Conservation (phyloP, 2,329 filamentous ascomycete genomes). For the Kalaharituber pfeilii region DNA sequence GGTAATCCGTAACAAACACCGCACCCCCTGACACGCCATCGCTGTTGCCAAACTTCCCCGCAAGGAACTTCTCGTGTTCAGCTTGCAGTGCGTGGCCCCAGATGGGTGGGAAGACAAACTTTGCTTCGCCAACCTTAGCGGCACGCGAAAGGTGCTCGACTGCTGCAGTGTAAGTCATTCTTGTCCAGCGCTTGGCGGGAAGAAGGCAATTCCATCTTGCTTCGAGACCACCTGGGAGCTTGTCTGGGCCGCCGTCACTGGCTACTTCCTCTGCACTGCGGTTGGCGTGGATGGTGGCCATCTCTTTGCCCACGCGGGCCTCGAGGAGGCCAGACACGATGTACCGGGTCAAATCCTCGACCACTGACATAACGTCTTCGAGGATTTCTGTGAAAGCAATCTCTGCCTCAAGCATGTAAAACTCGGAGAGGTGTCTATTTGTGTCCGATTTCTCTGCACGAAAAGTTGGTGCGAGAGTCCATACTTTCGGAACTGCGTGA, state of each 20-base stretch:
- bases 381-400: conserved; percentile 59
- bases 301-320: conserved; percentile 38
- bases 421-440: conserved; percentile 82
- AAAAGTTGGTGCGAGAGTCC: conserved; percentile 87
- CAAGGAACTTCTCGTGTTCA: conserved; percentile 83
- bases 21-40: conserved; percentile 40
- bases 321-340: conserved; percentile 35
- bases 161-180: conserved; percentile 67
- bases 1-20: conserved; percentile 86
- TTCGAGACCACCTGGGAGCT: conserved; percentile 37
- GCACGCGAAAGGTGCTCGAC: conserved; percentile 49
- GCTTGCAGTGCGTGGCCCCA: conserved; percentile 66
- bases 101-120: conserved; percentile 49
- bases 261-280: conserved; percentile 23
- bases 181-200: conserved; percentile 44
- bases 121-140: conserved; percentile 31
- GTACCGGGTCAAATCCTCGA: conserved; percentile 57
- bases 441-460: conserved; percentile 88
- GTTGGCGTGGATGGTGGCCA: conserved; percentile 33
- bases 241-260: conserved; percentile 26
- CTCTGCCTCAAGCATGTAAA: conserved; percentile 97
- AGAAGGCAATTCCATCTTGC: conserved; percentile 57
- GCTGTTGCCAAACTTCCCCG: conserved; percentile 42
- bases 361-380: conserved; percentile 54
- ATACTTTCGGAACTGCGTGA: conserved; percentile 75